These are phyloP conservation scores for Juncus effusus DNA, from an alignment of 176 grass and related monocot species.

Conservation along the genomic window DNA sequence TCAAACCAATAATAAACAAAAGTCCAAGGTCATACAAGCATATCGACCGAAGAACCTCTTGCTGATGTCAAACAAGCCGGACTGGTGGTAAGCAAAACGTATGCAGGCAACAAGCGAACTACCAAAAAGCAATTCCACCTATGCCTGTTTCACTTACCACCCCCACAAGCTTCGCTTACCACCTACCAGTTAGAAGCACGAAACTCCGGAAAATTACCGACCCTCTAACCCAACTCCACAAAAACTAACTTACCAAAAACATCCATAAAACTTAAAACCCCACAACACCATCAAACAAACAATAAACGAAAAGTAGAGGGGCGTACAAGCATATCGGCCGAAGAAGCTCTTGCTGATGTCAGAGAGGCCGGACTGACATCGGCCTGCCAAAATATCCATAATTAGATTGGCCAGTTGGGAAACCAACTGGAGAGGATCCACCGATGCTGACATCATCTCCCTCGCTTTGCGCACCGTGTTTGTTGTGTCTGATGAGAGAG, in stretches of 20 bases:
- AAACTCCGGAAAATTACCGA: no score
- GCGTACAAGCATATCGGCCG: slow-evolving; percentile 74
- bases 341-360: slow-evolving; percentile 90
- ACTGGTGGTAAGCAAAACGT: slow-evolving; percentile 20
- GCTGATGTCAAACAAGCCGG: slow-evolving; percentile 64
- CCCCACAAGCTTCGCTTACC: no score
- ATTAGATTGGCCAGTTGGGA: slow-evolving; percentile 99
- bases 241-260: no score
- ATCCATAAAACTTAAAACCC: no score
- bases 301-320: slow-evolving; percentile 6
- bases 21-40: slow-evolving; percentile 48
- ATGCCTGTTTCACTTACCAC: no score
- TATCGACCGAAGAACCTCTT: slow-evolving; percentile 85
- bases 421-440: slow-evolving; percentile 95
- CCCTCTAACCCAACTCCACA: no score
- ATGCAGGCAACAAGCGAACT: no score
- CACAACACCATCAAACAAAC: no score
- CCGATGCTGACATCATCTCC: slow-evolving; percentile 80
- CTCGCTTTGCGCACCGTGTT: slow-evolving; percentile 84
- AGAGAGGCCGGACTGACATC: slow-evolving; percentile 59
- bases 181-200: no score
- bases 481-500: slow-evolving; percentile 87
- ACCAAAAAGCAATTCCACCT: no score
- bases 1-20: no score
- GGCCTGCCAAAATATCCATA: slow-evolving; percentile 91